These are phyloP conservation scores for Parmelia sp. DNA, from an alignment of 495 filamentous ascomycete species.

Conservation along the genomic window DNA sequence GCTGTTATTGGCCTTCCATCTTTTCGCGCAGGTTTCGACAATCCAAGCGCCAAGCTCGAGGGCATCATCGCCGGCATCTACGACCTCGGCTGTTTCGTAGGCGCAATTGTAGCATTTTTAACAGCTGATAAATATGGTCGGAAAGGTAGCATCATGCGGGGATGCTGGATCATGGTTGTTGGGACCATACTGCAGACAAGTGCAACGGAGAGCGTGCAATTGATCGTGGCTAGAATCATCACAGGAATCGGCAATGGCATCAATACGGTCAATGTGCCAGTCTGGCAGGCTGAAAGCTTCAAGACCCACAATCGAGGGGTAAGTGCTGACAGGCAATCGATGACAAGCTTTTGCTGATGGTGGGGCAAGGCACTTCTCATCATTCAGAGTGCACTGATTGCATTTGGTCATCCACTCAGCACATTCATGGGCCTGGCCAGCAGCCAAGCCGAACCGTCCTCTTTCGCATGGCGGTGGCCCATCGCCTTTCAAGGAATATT, in stretches of 20 bases:
- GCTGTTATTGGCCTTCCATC: slow-evolving; percentile 50
- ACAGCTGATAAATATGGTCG: slow-evolving; percentile 40
- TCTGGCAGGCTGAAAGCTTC: slow-evolving; percentile 27
- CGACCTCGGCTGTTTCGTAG: slow-evolving; percentile 43
- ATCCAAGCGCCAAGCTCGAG: slow-evolving; percentile 35
- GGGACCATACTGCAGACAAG: slow-evolving; percentile 34
- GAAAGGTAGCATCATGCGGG: slow-evolving; percentile 38
- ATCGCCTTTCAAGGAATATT: slow-evolving; percentile 28
- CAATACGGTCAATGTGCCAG: slow-evolving; percentile 26
- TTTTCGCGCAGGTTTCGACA: slow-evolving; percentile 43
- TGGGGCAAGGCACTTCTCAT: slow-evolving; percentile 21
- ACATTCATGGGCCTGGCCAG: slow-evolving; percentile 28
- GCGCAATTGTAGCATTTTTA: slow-evolving; percentile 39
- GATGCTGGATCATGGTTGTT: slow-evolving; percentile 39
- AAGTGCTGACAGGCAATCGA: neutral
- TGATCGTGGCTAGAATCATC: slow-evolving; percentile 39
- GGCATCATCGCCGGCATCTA: slow-evolving; percentile 43
- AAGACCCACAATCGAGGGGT: slow-evolving; percentile 28
- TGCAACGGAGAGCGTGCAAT: slow-evolving; percentile 33
- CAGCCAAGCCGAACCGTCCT: slow-evolving; percentile 23
- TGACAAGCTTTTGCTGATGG: neutral
- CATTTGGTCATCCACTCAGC: slow-evolving; percentile 24
- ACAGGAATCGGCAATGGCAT: slow-evolving; percentile 32
- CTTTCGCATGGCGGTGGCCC: slow-evolving; percentile 27
- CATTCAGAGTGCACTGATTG: slow-evolving; percentile 26